Evolutionary conservation across 305 asterid genomes (phyloP).

Genomic region (Withania somnifera): DNA sequence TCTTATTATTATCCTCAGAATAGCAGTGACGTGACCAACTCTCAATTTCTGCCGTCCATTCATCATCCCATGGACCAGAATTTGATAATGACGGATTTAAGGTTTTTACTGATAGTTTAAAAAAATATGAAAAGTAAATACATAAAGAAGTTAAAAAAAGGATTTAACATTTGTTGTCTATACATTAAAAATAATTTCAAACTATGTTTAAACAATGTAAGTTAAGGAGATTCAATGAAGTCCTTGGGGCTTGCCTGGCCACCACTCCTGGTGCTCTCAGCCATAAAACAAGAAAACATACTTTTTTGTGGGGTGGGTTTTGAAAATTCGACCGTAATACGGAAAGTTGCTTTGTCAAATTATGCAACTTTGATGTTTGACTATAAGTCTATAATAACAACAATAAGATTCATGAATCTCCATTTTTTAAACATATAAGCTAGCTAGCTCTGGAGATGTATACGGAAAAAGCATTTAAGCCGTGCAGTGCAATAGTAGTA

Average conservation of each 20-base stretch:
- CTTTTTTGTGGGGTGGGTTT: background rate
- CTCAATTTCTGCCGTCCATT: conserved; percentile 10
- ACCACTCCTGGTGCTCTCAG: background rate
- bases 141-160: too few relatives aligned
- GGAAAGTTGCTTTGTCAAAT: conserved; percentile 1
- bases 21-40: conserved; percentile 10
- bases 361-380: conserved; percentile 4
- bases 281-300: background rate
- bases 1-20: background rate
- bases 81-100: background rate
- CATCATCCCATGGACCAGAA: conserved; percentile 10
- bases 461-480: conserved; percentile 7
- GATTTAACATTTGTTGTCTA: too few relatives aligned
- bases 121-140: too few relatives aligned
- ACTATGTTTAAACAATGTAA: too few relatives aligned
- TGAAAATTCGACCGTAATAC: conserved; percentile 2
- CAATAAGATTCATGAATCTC: conserved; percentile 19
- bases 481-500: conserved; percentile 1
- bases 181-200: too few relatives aligned
- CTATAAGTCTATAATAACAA: background rate
- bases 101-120: background rate
- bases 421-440: background rate
- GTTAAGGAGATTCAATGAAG: background rate
- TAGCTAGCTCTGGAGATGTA: background rate
- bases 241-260: background rate